Conservation (phyloP, 257 asterid genomes). For the Fraxinus pennsylvanica region DNA sequence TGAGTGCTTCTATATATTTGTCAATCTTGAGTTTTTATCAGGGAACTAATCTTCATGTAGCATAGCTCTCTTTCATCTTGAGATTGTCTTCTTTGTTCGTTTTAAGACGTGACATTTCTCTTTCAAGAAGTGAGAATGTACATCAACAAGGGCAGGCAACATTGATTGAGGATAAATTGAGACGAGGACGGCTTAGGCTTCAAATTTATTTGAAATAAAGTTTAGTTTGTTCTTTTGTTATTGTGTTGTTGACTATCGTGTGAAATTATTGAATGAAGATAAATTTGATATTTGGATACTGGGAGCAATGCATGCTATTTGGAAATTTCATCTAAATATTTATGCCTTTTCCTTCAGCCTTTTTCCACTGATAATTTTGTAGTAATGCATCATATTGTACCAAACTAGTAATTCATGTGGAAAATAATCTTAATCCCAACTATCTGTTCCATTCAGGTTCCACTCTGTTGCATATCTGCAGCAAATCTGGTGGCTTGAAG, state of each 20-base stretch:
- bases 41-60: neutral
- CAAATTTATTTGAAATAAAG: neutral
- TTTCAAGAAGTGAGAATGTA: no score
- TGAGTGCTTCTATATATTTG: neutral
- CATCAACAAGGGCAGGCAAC: neutral
- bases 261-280: neutral
- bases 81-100: neutral
- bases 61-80: neutral
- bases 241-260: neutral
- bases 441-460: constrained; percentile 45
- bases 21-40: neutral
- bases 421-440: neutral
- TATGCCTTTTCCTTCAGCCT: neutral
- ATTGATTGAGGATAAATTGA: neutral
- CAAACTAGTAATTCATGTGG: neutral
- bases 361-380: neutral
- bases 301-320: neutral
- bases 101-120: neutral
- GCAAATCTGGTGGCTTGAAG: constrained; percentile 98
- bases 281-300: neutral
- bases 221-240: neutral
- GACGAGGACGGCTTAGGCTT: neutral
- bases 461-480: constrained; percentile 82
- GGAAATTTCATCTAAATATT: neutral
- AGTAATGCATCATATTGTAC: neutral